These are phyloP conservation scores for Podila epicladia DNA, from an alignment of 192 early-diverging fungal genomes.

Conservation along the genomic window DNA sequence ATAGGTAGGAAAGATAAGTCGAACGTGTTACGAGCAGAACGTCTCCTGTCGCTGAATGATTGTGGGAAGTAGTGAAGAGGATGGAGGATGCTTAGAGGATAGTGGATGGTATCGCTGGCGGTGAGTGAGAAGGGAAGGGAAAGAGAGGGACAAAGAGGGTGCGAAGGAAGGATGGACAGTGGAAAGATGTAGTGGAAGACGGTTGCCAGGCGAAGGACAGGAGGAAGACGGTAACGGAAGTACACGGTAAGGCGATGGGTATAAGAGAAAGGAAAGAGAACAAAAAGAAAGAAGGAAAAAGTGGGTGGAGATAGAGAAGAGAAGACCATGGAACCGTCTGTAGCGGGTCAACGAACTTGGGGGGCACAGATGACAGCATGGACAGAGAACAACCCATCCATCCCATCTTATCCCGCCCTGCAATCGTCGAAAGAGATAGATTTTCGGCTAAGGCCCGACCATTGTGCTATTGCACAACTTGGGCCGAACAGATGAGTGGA, in stretches of 20 bases:
- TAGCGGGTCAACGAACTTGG: background rate
- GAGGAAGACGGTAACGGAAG: no score
- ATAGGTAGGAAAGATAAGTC: background rate
- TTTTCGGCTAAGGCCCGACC: no score
- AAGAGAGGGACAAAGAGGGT: constrained; percentile 1
- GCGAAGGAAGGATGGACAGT: background rate
- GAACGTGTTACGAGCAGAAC: background rate
- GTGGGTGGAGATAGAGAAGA: background rate
- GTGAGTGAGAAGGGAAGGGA: background rate
- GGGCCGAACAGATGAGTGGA: background rate
- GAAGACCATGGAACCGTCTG: background rate
- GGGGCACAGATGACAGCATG: background rate
- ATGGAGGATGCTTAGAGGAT: background rate
- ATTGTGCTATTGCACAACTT: no score
- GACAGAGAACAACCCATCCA: background rate
- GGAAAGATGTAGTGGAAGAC: background rate
- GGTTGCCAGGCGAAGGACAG: background rate
- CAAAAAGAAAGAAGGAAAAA: background rate
- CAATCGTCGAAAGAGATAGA: no score
- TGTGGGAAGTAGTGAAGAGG: background rate
- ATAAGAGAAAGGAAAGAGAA: background rate
- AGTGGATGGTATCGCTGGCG: background rate
- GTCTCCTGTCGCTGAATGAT: background rate
- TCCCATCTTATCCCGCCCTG: no score
- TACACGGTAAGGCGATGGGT: background rate